Evolutionary conservation across 768 basidiomycete species (phyloP).

Genomic region (Podaxis carcinomalis): DNA sequence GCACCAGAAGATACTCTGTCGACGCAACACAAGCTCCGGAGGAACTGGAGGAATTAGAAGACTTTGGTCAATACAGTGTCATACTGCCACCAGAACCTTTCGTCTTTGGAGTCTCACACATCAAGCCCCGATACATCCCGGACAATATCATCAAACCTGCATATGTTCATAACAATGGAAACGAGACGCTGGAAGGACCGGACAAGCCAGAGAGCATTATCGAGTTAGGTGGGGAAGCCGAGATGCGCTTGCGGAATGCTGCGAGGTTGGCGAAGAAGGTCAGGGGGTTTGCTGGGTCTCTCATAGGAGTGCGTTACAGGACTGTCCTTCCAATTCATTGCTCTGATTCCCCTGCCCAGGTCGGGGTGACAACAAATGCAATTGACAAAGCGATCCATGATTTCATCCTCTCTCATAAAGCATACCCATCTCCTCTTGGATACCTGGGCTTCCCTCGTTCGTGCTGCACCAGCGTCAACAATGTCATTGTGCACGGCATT

Average conservation of each 20-base stretch:
- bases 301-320: constrained; percentile 43
- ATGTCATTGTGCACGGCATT: constrained; percentile 83
- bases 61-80: constrained; percentile 53
- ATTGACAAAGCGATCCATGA: constrained; percentile 75
- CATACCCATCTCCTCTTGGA: constrained; percentile 83
- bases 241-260: constrained; percentile 46
- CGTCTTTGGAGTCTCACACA: constrained; percentile 60
- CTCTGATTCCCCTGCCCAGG: constrained; percentile 30
- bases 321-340: not conserved
- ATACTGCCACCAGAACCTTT: constrained; percentile 66
- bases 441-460: constrained; percentile 76
- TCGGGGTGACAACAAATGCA: constrained; percentile 66
- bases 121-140: constrained; percentile 55
- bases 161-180: constrained; percentile 36
- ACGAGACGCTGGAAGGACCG: constrained; percentile 10
- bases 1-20: not conserved
- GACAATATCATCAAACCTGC: constrained; percentile 46
- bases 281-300: constrained; percentile 46
- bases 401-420: constrained; percentile 59
- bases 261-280: constrained; percentile 54
- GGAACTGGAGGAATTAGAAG: constrained; percentile 18
- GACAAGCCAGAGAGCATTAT: constrained; percentile 23
- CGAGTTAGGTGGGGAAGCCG: constrained; percentile 49
- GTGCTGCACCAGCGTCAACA: constrained; percentile 87
- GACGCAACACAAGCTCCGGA: not conserved